Evolutionary conservation across 208 protist genomes (phyloP).

Genomic region (Trypanosoma caninum): DNA sequence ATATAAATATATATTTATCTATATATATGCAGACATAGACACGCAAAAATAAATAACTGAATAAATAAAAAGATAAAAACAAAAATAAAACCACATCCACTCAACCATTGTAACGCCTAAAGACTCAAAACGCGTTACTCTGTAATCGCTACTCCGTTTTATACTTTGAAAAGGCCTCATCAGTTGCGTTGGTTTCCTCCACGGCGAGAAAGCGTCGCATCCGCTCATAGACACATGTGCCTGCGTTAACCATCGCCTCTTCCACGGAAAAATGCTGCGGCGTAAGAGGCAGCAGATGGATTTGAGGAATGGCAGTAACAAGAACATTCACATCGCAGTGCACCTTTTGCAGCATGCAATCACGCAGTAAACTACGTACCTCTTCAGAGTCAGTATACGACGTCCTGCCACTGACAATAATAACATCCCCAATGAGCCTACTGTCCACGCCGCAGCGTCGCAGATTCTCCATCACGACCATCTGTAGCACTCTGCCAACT

Average conservation of each 20-base stretch:
- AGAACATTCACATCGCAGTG: neutral
- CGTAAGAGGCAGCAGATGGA: conserved; percentile 14
- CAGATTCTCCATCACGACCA: conserved; percentile 62
- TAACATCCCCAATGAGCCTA: neutral
- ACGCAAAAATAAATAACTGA: too few relatives aligned
- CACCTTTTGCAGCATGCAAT: neutral
- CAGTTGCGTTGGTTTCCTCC: neutral
- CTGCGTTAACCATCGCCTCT: conserved; percentile 7
- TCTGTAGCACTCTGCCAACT: conserved; percentile 61
- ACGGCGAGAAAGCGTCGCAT: neutral
- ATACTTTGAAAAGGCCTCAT: too few relatives aligned
- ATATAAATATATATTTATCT: too few relatives aligned
- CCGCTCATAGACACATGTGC: neutral
- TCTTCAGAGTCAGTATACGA: neutral
- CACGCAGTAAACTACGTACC: conserved; percentile 1
- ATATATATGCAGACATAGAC: too few relatives aligned
- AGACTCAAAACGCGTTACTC: too few relatives aligned
- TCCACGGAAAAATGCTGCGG: conserved; percentile 6
- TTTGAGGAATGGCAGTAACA: neutral
- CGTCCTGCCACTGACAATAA: conserved; percentile 8
- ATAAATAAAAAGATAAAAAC: too few relatives aligned
- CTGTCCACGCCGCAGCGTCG: conserved; percentile 21
- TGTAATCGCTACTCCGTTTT: too few relatives aligned
- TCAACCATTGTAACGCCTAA: too few relatives aligned
- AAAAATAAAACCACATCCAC: too few relatives aligned